These are phyloP conservation scores for Alternaria ventricosa DNA, from an alignment of 2,329 filamentous ascomycete species.

Conservation along the genomic window DNA sequence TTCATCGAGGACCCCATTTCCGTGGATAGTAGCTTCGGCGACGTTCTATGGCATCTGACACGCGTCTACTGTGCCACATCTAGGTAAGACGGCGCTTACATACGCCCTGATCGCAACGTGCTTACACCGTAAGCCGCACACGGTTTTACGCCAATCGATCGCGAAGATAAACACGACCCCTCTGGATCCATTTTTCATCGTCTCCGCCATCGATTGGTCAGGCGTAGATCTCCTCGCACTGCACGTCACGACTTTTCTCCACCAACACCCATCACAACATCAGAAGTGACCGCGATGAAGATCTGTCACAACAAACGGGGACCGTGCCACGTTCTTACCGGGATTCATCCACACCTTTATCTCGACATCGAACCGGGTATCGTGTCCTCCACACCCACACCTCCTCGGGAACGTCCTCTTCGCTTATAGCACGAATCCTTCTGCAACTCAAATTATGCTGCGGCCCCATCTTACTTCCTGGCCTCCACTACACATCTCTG, in stretches of 20 bases:
- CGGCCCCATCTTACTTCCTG: background rate
- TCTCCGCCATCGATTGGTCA: background rate
- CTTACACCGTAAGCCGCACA: background rate
- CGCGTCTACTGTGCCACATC: background rate
- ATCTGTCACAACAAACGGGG: background rate
- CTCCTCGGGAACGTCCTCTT: background rate
- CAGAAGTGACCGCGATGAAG: background rate
- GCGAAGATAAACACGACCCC: background rate
- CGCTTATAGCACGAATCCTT: background rate
- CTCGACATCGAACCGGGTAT: background rate
- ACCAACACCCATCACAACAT: background rate
- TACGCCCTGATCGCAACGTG: background rate
- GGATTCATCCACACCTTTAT: background rate
- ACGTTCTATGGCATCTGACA: constrained; percentile 2
- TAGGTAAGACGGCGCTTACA: background rate
- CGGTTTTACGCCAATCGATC: background rate
- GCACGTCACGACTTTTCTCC: background rate
- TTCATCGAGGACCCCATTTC: background rate
- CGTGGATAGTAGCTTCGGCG: background rate
- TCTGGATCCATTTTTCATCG: background rate
- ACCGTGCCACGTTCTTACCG: background rate
- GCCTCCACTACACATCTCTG: background rate
- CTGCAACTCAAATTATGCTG: background rate
- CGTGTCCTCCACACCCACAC: background rate
- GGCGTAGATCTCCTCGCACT: background rate